Base-by-base conservation (phyloP, 345 rosid genomes). In the Cardamine chenopodiifolia region DNA sequence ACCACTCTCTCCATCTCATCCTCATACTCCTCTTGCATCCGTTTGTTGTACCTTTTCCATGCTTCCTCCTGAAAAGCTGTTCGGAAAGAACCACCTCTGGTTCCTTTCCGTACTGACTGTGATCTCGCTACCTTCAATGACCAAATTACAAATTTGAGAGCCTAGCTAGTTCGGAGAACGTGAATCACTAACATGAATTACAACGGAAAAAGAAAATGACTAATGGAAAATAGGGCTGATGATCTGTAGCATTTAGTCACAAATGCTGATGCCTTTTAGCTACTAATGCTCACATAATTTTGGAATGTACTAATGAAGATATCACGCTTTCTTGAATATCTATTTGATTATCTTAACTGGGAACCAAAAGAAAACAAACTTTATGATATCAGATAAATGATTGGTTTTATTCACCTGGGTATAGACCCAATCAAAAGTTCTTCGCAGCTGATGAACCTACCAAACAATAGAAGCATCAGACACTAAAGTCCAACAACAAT, bases 1-100 rank as follows among this genome's bases (percentile, higher is more conserved):
- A 94, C 99, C 80, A 95, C 93, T 89, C 99, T 90, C 86, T 95
- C 97, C 85, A 88, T 76, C 82, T 95, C 97, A 74, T 95, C 97
- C 80, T 95, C 99, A 40, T 88, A 95, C 73, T 89, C 97, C 75
- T 95, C 97, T 78, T 88, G 92, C 97, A 91, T 85, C 69, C 97
- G 82, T 60, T 89, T 89, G 66, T 89, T 85, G 69, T 95, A 85
- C 82, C 88, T 92, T 86, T 81, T 92, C 93, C 93, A 85, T 11
- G 96, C 87, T 73, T 92, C 97, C 84, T 91, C 99, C 68, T 85
- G 96, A 76, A 82, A 90, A 71, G 86, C 42, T 69, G 91, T 78
- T 60, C 96, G 83, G 62, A 88, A 95, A 72, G 96, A 90, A 78
- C 82, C 63, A 12, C 88, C 81, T 19, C 67, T 82, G 54, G 77